phyloP scores from a whole-genome alignment of 441 rosid genomes.

The Adansonia grandidieri region DNA sequence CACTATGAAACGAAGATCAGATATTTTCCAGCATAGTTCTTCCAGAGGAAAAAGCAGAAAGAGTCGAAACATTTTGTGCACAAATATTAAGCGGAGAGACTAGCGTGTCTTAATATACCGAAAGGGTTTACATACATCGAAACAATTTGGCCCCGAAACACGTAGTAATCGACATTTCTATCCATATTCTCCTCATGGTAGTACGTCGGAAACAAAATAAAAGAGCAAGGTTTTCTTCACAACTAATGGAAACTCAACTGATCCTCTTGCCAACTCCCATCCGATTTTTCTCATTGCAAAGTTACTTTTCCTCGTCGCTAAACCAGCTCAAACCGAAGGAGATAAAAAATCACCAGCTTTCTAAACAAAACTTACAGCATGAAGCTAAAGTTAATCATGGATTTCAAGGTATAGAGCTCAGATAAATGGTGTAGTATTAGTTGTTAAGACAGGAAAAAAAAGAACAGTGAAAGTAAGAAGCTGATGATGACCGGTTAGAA shows the following conservation, averaged over 20 bases:
- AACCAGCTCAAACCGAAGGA: conserved; percentile 21
- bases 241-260: neutral
- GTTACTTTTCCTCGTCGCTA: neutral
- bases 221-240: neutral
- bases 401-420: conserved; percentile 17
- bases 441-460: conserved; percentile 18
- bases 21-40: neutral
- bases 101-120: neutral
- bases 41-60: neutral
- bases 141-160: neutral
- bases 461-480: conserved; percentile 18
- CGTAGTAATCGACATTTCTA: neutral
- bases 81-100: neutral
- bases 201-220: neutral
- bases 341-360: conserved; percentile 26
- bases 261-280: conserved; percentile 2
- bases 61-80: neutral
- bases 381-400: conserved; percentile 28
- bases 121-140: neutral
- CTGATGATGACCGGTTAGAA: conserved; percentile 39
- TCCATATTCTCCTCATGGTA: neutral
- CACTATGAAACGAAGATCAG: neutral
- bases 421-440: neutral
- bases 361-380: conserved; percentile 23
- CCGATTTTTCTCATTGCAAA: neutral